Percentiles rank a stretch among this genome's conserved stretches.
Conservation (phyloP, 2,329 filamentous ascomycete species). For the Madurella mycetomatis region DNA sequence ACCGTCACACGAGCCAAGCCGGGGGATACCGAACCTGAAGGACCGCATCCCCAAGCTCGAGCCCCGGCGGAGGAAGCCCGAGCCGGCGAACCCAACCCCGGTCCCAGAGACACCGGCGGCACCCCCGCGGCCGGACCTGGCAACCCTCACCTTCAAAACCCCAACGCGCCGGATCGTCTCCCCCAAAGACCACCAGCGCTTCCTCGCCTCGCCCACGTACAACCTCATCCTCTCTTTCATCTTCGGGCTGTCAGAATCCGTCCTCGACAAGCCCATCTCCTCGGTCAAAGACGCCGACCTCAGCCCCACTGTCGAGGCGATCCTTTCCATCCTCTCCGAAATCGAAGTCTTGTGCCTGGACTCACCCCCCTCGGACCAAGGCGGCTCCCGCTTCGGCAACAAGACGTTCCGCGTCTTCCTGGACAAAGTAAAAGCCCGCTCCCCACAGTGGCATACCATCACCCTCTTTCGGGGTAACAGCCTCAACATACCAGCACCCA, state of each 20-base stretch:
- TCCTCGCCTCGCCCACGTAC: slow-evolving; percentile 72
- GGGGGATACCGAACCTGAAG: slow-evolving; percentile 45
- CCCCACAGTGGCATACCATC: slow-evolving; percentile 57
- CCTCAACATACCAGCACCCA: slow-evolving; percentile 39
- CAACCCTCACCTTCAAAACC: slow-evolving; percentile 55
- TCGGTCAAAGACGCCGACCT: slow-evolving; percentile 52
- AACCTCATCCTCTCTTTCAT: slow-evolving; percentile 76
- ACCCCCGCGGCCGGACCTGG: slow-evolving; percentile 60
- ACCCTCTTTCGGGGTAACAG: slow-evolving; percentile 44
- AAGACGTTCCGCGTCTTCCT: slow-evolving; percentile 82
- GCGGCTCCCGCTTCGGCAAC: slow-evolving; percentile 90
- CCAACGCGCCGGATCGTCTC: slow-evolving; percentile 81
- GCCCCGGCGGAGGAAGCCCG: slow-evolving; percentile 52
- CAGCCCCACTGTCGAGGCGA: slow-evolving; percentile 56
- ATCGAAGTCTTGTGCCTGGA: slow-evolving; percentile 61
- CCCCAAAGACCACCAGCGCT: slow-evolving; percentile 71
- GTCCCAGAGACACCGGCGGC: slow-evolving; percentile 72
- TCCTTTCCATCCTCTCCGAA: slow-evolving; percentile 66
- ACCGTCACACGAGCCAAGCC: slow-evolving; percentile 9
- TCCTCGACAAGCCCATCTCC: slow-evolving; percentile 65
- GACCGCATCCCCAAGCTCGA: slow-evolving; percentile 63
- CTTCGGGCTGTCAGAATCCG: slow-evolving; percentile 79
- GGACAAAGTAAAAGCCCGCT: slow-evolving; percentile 58
- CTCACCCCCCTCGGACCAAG: slow-evolving; percentile 78
- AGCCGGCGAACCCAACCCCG: slow-evolving; percentile 53